Percentiles rank a stretch among this genome's conserved stretches.
Conservation (phyloP, 1,284 basidiomycete species). For the Moesziomyces sp. region DNA sequence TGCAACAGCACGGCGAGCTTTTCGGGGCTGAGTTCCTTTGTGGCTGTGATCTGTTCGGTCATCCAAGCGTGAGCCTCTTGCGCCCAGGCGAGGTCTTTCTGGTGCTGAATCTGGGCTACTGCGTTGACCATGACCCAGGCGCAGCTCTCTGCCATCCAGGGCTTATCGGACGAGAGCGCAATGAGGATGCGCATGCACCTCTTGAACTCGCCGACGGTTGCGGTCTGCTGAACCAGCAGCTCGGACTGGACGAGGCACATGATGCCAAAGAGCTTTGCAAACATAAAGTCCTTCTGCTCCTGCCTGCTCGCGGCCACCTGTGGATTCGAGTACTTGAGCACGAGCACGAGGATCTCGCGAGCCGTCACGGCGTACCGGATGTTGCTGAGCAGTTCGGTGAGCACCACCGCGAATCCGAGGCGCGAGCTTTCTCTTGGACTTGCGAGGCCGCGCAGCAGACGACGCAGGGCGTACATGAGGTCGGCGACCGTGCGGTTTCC, state of each 20-base stretch:
- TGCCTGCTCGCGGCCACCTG: constrained; percentile 76
- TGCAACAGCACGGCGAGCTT: constrained; percentile 84
- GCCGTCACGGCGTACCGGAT: constrained; percentile 79
- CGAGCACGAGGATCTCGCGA: constrained; percentile 65
- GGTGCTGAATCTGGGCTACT: constrained; percentile 27
- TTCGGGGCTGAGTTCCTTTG: constrained; percentile 81
- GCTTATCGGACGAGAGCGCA: constrained; percentile 81
- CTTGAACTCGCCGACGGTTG: constrained; percentile 73
- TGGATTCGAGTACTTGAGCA: constrained; percentile 57
- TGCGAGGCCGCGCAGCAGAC: constrained; percentile 76
- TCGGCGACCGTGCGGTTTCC: constrained; percentile 72
- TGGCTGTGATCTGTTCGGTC: constrained; percentile 28
- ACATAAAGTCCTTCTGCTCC: constrained; percentile 90
- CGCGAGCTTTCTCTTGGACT: constrained; percentile 92
- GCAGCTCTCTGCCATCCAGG: constrained; percentile 89
- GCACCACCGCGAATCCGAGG: constrained; percentile 91
- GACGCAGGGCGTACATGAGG: constrained; percentile 69
- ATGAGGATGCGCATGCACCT: constrained; percentile 77
- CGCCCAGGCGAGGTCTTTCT: constrained; percentile 34
- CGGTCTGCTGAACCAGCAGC: constrained; percentile 77
- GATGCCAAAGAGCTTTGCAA: constrained; percentile 91
- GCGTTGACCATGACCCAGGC: constrained; percentile 76
- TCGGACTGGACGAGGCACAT: constrained; percentile 69
- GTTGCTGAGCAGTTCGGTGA: constrained; percentile 89
- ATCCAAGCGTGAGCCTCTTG: constrained; percentile 47